Evolutionary conservation across 257 asterid species (phyloP).

Genomic region (Parsonsia alboflavescens): DNA sequence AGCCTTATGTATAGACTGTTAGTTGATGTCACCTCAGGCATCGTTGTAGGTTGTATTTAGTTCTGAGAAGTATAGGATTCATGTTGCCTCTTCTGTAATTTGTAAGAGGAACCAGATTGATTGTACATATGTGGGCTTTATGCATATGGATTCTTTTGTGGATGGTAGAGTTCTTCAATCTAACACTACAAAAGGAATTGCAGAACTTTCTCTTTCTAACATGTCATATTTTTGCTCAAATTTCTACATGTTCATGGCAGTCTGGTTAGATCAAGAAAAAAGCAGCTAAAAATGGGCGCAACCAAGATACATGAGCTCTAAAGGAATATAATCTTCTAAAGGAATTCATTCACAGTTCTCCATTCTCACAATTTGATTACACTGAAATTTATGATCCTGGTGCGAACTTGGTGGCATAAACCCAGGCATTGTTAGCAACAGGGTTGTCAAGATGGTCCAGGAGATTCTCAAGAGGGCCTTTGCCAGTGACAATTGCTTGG

Average conservation of each 20-base stretch:
- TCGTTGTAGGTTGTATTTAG: constrained; percentile 12
- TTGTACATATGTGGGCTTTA: constrained; percentile 7
- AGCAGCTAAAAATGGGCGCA: not conserved
- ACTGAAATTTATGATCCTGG: constrained; percentile 46
- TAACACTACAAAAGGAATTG: not conserved
- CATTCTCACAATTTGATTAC: not conserved
- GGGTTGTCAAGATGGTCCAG: constrained; percentile 81
- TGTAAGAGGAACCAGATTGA: constrained; percentile 7
- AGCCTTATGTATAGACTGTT: constrained; percentile 26
- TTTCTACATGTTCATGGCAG: not conserved
- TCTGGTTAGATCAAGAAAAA: not conserved
- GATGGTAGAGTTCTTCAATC: not conserved
- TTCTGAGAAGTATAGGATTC: not conserved
- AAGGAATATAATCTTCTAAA: not conserved
- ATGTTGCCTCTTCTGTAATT: constrained; percentile 3
- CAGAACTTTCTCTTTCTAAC: not conserved
- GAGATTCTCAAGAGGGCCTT: constrained; percentile 66
- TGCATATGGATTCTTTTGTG: not conserved
- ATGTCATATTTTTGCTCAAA: not conserved
- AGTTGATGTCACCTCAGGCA: constrained; percentile 13
- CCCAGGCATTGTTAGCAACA: constrained; percentile 83
- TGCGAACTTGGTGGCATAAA: constrained; percentile 63
- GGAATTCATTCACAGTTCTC: constrained; percentile 15
- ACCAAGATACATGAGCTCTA: too few relatives aligned
- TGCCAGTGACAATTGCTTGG: constrained; percentile 58